A percentile compares a stretch with the other conserved stretches of the same genome.
phyloP scores from a whole-genome alignment of 371 early-diverging fungal species.

The Haplosporangium sp. region DNA sequence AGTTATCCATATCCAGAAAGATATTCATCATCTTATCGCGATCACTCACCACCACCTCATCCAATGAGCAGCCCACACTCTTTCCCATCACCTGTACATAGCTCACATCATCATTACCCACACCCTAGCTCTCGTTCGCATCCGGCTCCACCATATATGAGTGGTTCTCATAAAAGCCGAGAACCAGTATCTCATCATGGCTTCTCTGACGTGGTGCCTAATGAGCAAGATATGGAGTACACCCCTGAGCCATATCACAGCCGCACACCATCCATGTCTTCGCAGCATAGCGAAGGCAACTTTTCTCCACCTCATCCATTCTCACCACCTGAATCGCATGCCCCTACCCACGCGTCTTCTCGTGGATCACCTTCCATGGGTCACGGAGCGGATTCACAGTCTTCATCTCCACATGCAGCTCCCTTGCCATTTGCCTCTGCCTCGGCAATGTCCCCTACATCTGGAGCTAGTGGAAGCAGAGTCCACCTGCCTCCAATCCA shows the following conservation, averaged over 20 bases:
- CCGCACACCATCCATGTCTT: conserved; percentile 54
- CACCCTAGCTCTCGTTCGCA: background rate
- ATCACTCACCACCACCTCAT: background rate
- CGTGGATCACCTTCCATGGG: background rate
- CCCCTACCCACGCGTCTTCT: background rate
- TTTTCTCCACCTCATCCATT: conserved; percentile 43
- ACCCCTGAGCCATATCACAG: conserved; percentile 29
- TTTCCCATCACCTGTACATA: conserved; percentile 4
- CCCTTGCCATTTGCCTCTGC: background rate
- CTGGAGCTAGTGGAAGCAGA: background rate
- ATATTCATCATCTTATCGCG: background rate
- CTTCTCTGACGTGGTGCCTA: conserved; percentile 22
- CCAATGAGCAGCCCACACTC: background rate
- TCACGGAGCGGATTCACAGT: conserved; percentile 4
- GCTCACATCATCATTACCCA: background rate
- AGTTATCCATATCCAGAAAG: background rate
- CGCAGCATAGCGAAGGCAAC: conserved; percentile 49
- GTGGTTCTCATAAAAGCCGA: background rate
- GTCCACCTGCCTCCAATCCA: conserved; percentile 24
- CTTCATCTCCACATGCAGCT: background rate
- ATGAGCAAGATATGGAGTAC: conserved; percentile 31
- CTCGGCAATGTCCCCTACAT: background rate
- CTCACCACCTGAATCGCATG: conserved; percentile 24
- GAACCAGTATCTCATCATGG: conserved; percentile 16
- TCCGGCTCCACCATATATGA: background rate